Conservation (phyloP, 208 protist species). For the Angomonas deanei region DNA sequence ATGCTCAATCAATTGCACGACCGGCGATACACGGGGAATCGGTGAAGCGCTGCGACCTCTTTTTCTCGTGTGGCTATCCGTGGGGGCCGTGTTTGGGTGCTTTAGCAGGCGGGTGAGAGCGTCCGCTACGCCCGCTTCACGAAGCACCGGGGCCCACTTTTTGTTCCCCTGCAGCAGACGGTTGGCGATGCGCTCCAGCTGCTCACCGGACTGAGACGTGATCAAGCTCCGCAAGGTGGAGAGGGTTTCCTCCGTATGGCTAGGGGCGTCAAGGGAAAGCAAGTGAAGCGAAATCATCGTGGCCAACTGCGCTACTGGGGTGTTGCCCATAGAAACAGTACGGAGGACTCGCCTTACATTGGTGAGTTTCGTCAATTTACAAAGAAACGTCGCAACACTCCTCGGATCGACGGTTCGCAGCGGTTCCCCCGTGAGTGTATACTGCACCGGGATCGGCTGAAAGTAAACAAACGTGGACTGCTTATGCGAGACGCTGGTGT, state of each 20-base stretch:
- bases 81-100: background rate
- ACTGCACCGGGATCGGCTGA: background rate
- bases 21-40: background rate
- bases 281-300: constrained; percentile 54
- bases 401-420: background rate
- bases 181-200: constrained; percentile 32
- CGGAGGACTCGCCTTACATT: constrained; percentile 17
- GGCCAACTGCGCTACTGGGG: constrained; percentile 30
- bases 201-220: constrained; percentile 16
- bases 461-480: background rate
- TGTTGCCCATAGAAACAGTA: constrained; percentile 43
- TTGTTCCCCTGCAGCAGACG: constrained; percentile 32
- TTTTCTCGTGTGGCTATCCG: background rate
- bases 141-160: constrained; percentile 42
- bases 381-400: background rate
- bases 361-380: background rate
- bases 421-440: background rate
- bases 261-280: constrained; percentile 33
- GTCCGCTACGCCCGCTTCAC: constrained; percentile 52
- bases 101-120: constrained; percentile 21
- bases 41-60: background rate
- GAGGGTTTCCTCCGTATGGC: constrained; percentile 24
- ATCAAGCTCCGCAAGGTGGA: constrained; percentile 40
- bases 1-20: constrained; percentile 15
- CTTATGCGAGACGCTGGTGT: background rate